These are phyloP conservation scores for Gleditsia sinensis DNA, from an alignment of 306 rosid species.

Conservation along the genomic window DNA sequence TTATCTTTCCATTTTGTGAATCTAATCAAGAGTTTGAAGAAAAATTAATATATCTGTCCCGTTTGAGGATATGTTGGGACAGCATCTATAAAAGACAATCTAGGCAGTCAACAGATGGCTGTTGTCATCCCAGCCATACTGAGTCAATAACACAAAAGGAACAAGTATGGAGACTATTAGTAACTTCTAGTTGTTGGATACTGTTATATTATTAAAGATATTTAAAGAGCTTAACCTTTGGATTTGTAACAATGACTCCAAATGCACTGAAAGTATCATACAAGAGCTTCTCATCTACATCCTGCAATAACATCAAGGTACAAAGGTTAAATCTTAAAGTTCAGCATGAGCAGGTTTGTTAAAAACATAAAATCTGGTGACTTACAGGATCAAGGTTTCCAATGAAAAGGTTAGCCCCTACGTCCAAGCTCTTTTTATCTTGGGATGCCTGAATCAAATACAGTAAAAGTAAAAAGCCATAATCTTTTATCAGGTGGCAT, in stretches of 20 bases:
- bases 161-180: not conserved
- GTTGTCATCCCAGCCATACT: not conserved
- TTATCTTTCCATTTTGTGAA: not conserved
- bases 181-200: slow-evolving; percentile 12
- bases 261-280: slow-evolving; percentile 98
- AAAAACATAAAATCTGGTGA: slow-evolving; percentile 22
- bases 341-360: not conserved
- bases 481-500: slow-evolving; percentile 3
- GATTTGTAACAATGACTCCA: slow-evolving; percentile 96
- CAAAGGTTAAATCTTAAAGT: slow-evolving; percentile 21
- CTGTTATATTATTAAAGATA: slow-evolving; percentile 9
- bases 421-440: slow-evolving; percentile 97
- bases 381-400: slow-evolving; percentile 97
- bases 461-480: slow-evolving; percentile 9
- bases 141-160: not conserved
- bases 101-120: not conserved
- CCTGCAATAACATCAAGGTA: slow-evolving; percentile 58
- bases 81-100: not conserved
- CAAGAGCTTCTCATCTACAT: slow-evolving; percentile 96
- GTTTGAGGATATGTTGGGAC: slow-evolving; percentile 1
- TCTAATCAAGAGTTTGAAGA: not conserved
- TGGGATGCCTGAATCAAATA: slow-evolving; percentile 84
- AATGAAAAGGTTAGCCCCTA: slow-evolving; percentile 94
- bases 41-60: not conserved
- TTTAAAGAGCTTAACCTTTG: slow-evolving; percentile 65